These are phyloP conservation scores for Hysterium pulicare DNA, from an alignment of 2,329 filamentous ascomycete species.

Conservation along the genomic window DNA sequence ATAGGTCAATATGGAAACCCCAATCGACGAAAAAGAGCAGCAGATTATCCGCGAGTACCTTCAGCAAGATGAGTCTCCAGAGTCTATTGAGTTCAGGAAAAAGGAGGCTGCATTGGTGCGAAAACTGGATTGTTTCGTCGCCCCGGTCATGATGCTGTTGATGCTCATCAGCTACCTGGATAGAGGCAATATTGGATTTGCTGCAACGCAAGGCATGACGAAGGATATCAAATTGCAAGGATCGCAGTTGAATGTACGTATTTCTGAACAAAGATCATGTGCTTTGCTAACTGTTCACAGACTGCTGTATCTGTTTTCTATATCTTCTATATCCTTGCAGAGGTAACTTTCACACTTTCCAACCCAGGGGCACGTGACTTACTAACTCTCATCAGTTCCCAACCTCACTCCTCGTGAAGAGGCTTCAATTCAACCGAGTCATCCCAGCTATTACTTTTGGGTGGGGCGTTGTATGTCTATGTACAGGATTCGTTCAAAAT, in stretches of 20 bases:
- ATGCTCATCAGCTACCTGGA: conserved; percentile 36
- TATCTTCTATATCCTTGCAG: conserved; percentile 34
- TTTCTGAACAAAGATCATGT: not conserved
- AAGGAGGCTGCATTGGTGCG: conserved; percentile 25
- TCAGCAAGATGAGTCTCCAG: conserved; percentile 16
- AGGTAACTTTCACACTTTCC: conserved; percentile 14
- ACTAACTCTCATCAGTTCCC: conserved; percentile 19
- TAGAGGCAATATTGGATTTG: conserved; percentile 34
- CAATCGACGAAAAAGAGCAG: conserved; percentile 14
- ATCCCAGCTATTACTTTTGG: conserved; percentile 25
- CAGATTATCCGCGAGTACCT: conserved; percentile 17
- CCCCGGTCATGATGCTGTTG: conserved; percentile 35
- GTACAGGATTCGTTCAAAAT: conserved; percentile 21
- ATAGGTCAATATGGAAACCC: conserved; percentile 2
- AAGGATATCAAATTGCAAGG: conserved; percentile 24
- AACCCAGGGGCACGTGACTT: not conserved
- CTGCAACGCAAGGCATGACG: conserved; percentile 33
- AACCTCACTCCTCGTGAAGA: conserved; percentile 30
- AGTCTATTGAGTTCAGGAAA: conserved; percentile 14
- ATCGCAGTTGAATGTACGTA: conserved; percentile 23
- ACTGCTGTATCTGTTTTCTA: conserved; percentile 35
- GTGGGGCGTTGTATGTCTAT: conserved; percentile 25
- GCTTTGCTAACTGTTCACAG: conserved; percentile 6
- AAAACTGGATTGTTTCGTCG: conserved; percentile 32
- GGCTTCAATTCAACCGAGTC: conserved; percentile 32